Evolutionary conservation across 2,329 filamentous ascomycete genomes (phyloP).

Genomic region (Cordyceps cateniannulata): DNA sequence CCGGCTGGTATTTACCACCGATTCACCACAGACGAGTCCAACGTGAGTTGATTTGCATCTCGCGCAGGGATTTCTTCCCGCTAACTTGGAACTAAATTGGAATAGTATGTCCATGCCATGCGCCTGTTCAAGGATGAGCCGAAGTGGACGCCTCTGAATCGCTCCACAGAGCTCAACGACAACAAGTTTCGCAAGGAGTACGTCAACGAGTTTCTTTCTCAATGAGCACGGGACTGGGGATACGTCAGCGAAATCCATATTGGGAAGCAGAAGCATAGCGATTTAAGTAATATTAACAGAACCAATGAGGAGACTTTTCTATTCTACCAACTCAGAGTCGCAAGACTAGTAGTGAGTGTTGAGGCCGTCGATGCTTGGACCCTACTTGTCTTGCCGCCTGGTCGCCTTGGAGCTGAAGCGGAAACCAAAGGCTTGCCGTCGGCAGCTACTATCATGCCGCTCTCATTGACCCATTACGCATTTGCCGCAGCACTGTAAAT

Average conservation of each 20-base stretch:
- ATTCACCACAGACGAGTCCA: constrained; percentile 87
- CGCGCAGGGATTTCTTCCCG: background rate
- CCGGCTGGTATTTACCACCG: constrained; percentile 95
- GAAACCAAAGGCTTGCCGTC: background rate
- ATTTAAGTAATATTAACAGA: background rate
- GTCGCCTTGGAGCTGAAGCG: background rate
- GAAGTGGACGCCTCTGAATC: constrained; percentile 93
- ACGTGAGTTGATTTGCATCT: constrained; percentile 56
- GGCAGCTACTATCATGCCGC: background rate
- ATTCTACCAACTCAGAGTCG: background rate
- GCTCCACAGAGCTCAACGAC: constrained; percentile 65
- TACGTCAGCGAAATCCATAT: background rate
- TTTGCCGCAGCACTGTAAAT: background rate
- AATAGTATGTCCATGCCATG: constrained; percentile 90
- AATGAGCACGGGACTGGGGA: constrained; percentile 14
- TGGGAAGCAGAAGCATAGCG: background rate
- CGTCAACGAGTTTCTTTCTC: constrained; percentile 42
- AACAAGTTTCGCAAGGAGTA: constrained; percentile 80
- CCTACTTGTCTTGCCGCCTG: background rate
- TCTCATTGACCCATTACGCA: background rate
- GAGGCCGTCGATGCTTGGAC: background rate
- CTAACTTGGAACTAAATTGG: constrained; percentile 2
- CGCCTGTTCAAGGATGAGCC: constrained; percentile 96
- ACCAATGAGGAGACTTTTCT: background rate
- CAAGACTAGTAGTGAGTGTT: no score